Evolutionary conservation across 352 stramenopile genomes (phyloP).

Genomic region (Aphanomyces euteiches): DNA sequence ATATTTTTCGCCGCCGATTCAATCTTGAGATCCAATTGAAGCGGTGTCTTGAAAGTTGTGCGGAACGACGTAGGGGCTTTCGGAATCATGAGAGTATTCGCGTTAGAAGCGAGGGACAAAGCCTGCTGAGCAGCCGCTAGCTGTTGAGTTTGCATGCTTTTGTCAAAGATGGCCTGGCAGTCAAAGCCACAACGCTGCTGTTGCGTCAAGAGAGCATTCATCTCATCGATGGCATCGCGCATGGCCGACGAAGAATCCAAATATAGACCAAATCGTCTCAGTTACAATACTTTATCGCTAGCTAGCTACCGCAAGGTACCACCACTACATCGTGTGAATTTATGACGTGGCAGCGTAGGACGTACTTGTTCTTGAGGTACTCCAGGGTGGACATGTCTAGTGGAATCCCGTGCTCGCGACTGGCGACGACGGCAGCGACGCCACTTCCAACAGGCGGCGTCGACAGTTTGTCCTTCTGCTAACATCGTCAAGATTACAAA

Average conservation of each 20-base stretch:
- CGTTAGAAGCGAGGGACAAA: too few relatives aligned
- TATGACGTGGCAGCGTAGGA: background rate
- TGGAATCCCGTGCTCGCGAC: slow-evolving; percentile 28
- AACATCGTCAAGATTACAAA: too few relatives aligned
- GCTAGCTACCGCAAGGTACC: too few relatives aligned
- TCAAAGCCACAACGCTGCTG: too few relatives aligned
- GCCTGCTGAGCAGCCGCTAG: too few relatives aligned
- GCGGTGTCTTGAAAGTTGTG: slow-evolving; percentile 16
- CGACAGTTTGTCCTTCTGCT: too few relatives aligned
- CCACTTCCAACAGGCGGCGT: slow-evolving; percentile 39
- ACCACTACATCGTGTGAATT: background rate
- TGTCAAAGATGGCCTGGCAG: too few relatives aligned
- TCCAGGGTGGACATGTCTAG: slow-evolving; percentile 55
- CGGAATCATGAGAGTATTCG: too few relatives aligned
- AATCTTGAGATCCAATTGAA: slow-evolving; percentile 27
- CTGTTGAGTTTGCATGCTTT: too few relatives aligned
- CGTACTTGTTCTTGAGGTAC: slow-evolving; percentile 37
- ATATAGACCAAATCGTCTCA: too few relatives aligned
- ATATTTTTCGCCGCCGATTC: slow-evolving; percentile 29
- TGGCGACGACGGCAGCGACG: slow-evolving; percentile 41
- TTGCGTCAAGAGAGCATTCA: slow-evolving; percentile 10
- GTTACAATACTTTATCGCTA: too few relatives aligned
- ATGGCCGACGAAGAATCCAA: background rate
- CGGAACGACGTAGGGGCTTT: background rate
- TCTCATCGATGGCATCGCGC: background rate